Conservation (phyloP, 345 rosid genomes). For the Citrus maxima region DNA sequence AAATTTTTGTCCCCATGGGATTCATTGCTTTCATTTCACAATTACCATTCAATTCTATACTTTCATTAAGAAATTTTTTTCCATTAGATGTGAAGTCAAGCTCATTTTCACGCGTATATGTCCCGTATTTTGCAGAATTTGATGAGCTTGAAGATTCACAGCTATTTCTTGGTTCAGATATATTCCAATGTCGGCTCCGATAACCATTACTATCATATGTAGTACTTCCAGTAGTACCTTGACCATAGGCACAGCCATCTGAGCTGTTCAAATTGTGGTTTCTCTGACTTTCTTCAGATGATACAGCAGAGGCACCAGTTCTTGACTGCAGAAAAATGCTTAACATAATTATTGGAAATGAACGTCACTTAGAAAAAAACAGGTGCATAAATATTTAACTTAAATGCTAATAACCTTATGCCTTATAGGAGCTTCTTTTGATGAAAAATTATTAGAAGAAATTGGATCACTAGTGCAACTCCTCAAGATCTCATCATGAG, state of each 20-base stretch:
- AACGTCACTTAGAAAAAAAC: not conserved
- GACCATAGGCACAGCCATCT: constrained; percentile 28
- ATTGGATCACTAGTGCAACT: constrained; percentile 21
- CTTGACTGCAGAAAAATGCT: constrained; percentile 35
- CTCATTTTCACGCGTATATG: constrained; percentile 18
- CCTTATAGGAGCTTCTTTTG: constrained; percentile 32
- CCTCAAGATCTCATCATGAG: constrained; percentile 29
- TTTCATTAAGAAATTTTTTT: constrained; percentile 16
- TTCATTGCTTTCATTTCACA: constrained; percentile 10
- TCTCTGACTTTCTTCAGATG: constrained; percentile 35
- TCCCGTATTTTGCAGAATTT: constrained; percentile 25
- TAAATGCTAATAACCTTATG: constrained; percentile 43
- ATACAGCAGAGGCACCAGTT: constrained; percentile 27
- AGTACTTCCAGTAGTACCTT: constrained; percentile 19
- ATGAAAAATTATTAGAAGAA: constrained; percentile 22
- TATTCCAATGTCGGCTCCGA: constrained; percentile 22
- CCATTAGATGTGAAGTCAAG: constrained; percentile 6
- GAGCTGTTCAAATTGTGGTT: constrained; percentile 35
- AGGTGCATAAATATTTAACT: not conserved
- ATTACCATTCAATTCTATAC: constrained; percentile 10
- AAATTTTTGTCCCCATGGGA: constrained; percentile 25
- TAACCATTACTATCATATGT: constrained; percentile 30
- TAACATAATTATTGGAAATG: constrained; percentile 11
- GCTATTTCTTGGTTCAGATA: constrained; percentile 35
- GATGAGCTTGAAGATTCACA: constrained; percentile 25